A percentile compares a stretch with the other conserved stretches of the same genome.
Conservation (phyloP, 75 land plant species). For the Sequoia sempervirens region DNA sequence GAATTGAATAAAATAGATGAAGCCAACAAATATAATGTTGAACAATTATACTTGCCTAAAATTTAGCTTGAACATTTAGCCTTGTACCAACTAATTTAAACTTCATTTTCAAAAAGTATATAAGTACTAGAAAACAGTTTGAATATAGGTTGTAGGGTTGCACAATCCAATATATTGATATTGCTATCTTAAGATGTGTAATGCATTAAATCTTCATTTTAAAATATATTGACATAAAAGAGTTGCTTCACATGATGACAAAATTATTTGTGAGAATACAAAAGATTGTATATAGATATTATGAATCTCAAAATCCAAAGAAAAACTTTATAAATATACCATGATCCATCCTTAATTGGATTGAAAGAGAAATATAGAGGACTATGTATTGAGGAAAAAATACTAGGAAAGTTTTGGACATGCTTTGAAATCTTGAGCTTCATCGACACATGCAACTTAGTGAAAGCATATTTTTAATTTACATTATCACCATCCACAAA, state of each 20-base stretch:
- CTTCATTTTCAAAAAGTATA: conserved; percentile 19
- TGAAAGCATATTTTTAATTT: no score
- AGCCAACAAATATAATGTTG: background rate
- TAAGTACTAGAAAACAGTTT: conserved; percentile 25
- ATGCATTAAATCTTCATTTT: background rate
- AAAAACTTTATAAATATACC: background rate
- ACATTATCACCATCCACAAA: no score
- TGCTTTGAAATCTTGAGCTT: no score
- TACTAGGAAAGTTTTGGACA: no score
- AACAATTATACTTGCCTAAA: conserved; percentile 15
- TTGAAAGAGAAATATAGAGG: no score
- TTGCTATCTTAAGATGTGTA: conserved; percentile 17
- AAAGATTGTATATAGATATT: background rate
- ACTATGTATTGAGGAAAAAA: no score
- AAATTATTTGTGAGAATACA: background rate
- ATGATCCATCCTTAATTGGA: conserved; percentile 9
- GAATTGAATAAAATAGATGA: background rate
- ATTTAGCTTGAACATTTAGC: conserved; percentile 15
- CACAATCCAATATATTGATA: conserved; percentile 21
- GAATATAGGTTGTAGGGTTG: conserved; percentile 32
- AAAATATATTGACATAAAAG: background rate
- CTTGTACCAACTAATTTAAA: conserved; percentile 18
- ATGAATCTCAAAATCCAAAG: background rate
- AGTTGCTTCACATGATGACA: background rate
- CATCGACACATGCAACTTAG: no score